Base-by-base conservation (phyloP, 2,329 filamentous ascomycete genomes). In the Botrytis porri region DNA sequence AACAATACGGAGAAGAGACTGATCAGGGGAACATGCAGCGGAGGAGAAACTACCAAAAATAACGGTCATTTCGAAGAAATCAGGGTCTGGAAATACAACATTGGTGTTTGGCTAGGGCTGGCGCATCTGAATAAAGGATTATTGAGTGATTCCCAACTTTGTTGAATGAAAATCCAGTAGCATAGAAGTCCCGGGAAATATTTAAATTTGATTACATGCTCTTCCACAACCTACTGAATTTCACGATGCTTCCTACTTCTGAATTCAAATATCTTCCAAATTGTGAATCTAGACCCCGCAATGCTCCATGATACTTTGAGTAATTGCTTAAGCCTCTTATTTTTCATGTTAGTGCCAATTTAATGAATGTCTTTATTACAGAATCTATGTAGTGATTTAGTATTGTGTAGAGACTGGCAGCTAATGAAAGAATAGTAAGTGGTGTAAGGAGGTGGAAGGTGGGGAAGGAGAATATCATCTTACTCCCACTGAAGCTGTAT, bases 121-220 rank as follows among this genome's bases (percentile, higher is more conserved):
- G 64, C 45, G 64, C 45, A 66, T 37, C n/a, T 45, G 45, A 67
- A 64, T 6, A n/a, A 18, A 32, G 64, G 64, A 67, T 25, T 67
- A 54, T 39, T 41, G 35, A 54, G 29, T 25, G 45, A 67, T 67
- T 67, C 45, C 64, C 64, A 67, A 25, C 25, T 29, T 54, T 29
- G 29, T 66, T 9, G 25, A 41, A 54, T 9, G 18, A 64, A 20
- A 32, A 45, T 29, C 12, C 16, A 32, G 32, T 12, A 39, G 64
- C 12, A 67, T 41, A 9, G 25, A 67, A 54, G 32, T 39, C 10
- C 20, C 25, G 45, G 16, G 25, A 41, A 67, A 41, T 18, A 66
- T 22, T 66, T 22, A 4, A 29, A 63, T 35, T 60, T 22, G 20
- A 60, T 10, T 54, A 1, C 12, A 14, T 41, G 22, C 5, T 29